Evolutionary conservation across 345 rosid species (phyloP).

Genomic region (Aquilaria malaccensis): DNA sequence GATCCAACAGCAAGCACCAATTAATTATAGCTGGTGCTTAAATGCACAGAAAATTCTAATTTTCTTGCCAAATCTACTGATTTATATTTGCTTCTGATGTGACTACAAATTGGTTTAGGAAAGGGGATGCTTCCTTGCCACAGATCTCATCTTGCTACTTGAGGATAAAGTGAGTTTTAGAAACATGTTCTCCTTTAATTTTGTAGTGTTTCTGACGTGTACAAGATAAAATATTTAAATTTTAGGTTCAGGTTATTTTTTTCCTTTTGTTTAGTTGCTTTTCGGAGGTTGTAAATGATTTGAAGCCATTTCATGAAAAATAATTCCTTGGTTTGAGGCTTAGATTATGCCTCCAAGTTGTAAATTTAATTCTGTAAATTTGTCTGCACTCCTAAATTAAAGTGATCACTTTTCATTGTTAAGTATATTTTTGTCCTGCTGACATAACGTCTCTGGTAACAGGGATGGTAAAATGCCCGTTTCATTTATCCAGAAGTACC

Average conservation of each 20-base stretch:
- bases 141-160: slow-evolving; percentile 62
- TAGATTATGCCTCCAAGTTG: too few species aligned
- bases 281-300: too few species aligned
- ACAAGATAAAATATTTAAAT: slow-evolving; percentile 5
- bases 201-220: neutral
- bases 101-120: slow-evolving; percentile 38
- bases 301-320: too few species aligned
- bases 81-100: slow-evolving; percentile 8
- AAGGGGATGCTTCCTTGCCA: slow-evolving; percentile 50
- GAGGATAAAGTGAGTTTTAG: slow-evolving; percentile 63
- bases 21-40: too few species aligned
- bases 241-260: neutral
- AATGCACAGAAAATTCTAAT: too few species aligned
- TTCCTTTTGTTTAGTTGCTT: too few species aligned
- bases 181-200: neutral
- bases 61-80: neutral
- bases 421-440: slow-evolving; percentile 6
- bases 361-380: too few species aligned
- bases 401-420: neutral
- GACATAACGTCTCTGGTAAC: neutral
- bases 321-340: too few species aligned
- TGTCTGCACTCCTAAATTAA: too few species aligned
- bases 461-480: slow-evolving; percentile 73
- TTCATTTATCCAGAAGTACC: slow-evolving; percentile 64
- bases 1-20: neutral